phyloP scores from a whole-genome alignment of 495 filamentous ascomycete genomes.

The Annulohypoxylon bovei region DNA sequence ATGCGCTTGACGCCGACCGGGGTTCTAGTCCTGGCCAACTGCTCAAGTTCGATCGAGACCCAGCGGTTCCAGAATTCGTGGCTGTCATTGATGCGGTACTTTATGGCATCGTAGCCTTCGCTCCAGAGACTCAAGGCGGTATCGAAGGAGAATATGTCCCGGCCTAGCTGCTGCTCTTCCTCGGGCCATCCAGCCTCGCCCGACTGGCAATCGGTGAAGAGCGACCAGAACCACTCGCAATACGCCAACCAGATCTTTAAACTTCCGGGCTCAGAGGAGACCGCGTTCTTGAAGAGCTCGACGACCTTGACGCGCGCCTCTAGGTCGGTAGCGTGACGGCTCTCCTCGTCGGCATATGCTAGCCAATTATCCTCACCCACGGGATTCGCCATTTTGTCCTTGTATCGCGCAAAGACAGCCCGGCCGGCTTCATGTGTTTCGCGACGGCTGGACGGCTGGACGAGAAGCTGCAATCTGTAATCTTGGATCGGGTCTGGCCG shows the following conservation, averaged over 20 bases:
- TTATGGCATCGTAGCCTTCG: slow-evolving; percentile 77
- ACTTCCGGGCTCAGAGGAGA: slow-evolving; percentile 83
- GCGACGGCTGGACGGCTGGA: not conserved
- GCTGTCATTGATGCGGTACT: slow-evolving; percentile 85
- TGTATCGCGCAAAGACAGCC: slow-evolving; percentile 38
- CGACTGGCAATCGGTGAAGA: slow-evolving; percentile 72
- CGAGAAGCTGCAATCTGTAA: not conserved
- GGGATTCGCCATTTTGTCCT: slow-evolving; percentile 60
- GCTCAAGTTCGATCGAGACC: slow-evolving; percentile 68
- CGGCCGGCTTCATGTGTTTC: slow-evolving; percentile 43
- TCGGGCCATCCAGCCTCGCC: slow-evolving; percentile 72
- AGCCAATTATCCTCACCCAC: slow-evolving; percentile 67
- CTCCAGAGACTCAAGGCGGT: slow-evolving; percentile 81
- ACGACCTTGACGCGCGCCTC: slow-evolving; percentile 75
- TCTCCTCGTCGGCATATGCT: slow-evolving; percentile 62
- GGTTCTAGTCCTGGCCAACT: slow-evolving; percentile 63
- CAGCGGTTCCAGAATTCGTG: slow-evolving; percentile 88
- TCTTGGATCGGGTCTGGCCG: slow-evolving; percentile 18
- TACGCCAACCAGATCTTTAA: slow-evolving; percentile 88
- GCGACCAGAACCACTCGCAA: slow-evolving; percentile 83
- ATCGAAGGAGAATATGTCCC: slow-evolving; percentile 82
- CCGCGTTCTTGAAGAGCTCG: slow-evolving; percentile 82
- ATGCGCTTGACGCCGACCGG: slow-evolving; percentile 71
- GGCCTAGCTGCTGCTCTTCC: slow-evolving; percentile 78
- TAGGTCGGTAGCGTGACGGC: slow-evolving; percentile 59